phyloP scores from a whole-genome alignment of 2,329 filamentous ascomycete genomes.

The Penicillium occitanis region DNA sequence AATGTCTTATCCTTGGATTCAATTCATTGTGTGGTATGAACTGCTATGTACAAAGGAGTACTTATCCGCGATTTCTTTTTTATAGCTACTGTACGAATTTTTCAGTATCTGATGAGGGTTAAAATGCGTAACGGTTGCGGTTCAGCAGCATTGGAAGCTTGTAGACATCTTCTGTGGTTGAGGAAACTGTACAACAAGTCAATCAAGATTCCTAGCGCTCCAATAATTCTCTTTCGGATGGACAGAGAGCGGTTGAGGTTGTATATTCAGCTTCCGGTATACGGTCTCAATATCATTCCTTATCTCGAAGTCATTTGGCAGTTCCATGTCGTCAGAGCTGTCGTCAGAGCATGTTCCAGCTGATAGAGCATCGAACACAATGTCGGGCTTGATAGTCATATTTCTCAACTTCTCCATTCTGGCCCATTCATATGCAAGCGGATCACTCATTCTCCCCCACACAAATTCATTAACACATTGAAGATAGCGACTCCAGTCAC shows the following conservation, averaged over 20 bases:
- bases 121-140: neutral
- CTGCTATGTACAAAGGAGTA: too few relatives aligned
- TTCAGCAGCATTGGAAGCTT: neutral
- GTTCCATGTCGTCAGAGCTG: neutral
- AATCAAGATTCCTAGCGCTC: neutral
- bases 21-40: too few relatives aligned
- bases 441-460: neutral
- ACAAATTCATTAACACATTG: neutral
- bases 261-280: neutral
- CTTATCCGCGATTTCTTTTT: too few relatives aligned
- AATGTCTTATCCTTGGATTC: too few relatives aligned
- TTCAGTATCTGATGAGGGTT: neutral
- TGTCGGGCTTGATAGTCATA: neutral
- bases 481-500: neutral
- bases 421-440: neutral
- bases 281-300: neutral
- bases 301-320: neutral
- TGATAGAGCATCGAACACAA: neutral
- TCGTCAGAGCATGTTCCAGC: neutral
- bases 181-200: neutral
- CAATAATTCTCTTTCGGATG: neutral
- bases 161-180: neutral
- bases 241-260: neutral
- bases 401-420: neutral
- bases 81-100: too few relatives aligned